phyloP scores from a whole-genome alignment of 1,284 basidiomycete species.

The Austroboletus novae-zelandiae region DNA sequence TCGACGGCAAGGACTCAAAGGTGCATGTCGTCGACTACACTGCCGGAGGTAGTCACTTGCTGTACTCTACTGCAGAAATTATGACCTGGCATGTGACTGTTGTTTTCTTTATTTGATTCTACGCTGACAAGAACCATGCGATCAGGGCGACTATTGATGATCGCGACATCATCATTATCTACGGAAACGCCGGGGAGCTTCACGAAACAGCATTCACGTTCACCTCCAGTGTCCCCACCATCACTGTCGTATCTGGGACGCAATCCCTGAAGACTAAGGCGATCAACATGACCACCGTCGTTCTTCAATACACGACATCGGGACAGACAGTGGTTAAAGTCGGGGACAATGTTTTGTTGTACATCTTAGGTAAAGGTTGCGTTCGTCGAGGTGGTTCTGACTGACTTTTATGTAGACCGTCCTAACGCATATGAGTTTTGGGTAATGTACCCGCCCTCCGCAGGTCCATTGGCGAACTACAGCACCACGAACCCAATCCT shows the following conservation, averaged over 20 bases:
- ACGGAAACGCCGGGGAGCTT: slow-evolving; percentile 46
- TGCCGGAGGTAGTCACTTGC: slow-evolving; percentile 42
- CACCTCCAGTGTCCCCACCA: slow-evolving; percentile 22
- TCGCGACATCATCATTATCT: slow-evolving; percentile 46
- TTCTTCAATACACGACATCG: slow-evolving; percentile 43
- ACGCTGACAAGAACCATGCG: slow-evolving; percentile 1
- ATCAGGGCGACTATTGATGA: slow-evolving; percentile 47
- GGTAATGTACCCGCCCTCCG: slow-evolving; percentile 43
- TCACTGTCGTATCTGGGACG: slow-evolving; percentile 40
- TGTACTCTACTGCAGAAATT: slow-evolving; percentile 52
- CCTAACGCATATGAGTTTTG: slow-evolving; percentile 49
- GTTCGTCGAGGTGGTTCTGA: slow-evolving; percentile 6
- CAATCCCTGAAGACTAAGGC: slow-evolving; percentile 36
- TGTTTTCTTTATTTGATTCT: background rate
- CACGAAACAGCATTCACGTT: slow-evolving; percentile 49
- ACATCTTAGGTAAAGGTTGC: slow-evolving; percentile 40
- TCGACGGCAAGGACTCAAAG: slow-evolving; percentile 50
- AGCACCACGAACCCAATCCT: slow-evolving; percentile 42
- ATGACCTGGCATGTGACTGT: slow-evolving; percentile 40
- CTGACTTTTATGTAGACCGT: slow-evolving; percentile 36
- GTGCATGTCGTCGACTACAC: slow-evolving; percentile 48
- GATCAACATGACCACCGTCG: slow-evolving; percentile 34
- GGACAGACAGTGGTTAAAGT: slow-evolving; percentile 46
- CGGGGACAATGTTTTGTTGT: slow-evolving; percentile 39
- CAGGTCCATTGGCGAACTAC: slow-evolving; percentile 37